Percentiles rank a stretch among this genome's conserved stretches.
phyloP scores from a whole-genome alignment of 306 rosid species.

The Dryas drummondii region DNA sequence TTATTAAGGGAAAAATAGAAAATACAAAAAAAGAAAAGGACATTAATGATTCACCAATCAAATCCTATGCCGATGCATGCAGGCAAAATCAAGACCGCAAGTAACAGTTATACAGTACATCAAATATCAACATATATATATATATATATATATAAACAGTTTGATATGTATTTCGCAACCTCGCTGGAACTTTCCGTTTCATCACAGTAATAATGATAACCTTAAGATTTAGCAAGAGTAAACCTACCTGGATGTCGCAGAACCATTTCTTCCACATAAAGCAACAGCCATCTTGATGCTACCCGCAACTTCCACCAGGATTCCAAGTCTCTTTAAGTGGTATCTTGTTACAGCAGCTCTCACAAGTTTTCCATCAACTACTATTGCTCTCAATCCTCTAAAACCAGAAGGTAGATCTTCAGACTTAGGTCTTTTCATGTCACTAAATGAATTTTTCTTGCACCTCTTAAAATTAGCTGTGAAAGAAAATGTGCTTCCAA shows the following conservation, averaged over 20 bases:
- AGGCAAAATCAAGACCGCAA: neutral
- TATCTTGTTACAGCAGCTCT: slow-evolving; percentile 92
- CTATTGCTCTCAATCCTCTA: slow-evolving; percentile 76
- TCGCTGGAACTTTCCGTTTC: too few species aligned
- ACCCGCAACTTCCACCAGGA: slow-evolving; percentile 58
- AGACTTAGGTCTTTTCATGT: slow-evolving; percentile 56
- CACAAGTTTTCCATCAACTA: slow-evolving; percentile 87
- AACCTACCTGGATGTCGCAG: slow-evolving; percentile 57
- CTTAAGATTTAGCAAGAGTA: neutral
- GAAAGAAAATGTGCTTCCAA: slow-evolving; percentile 95
- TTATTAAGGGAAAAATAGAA: neutral
- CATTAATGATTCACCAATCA: neutral
- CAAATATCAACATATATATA: neutral
- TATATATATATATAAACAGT: too few species aligned
- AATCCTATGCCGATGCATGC: neutral
- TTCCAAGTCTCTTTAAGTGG: slow-evolving; percentile 94
- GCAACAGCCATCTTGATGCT: slow-evolving; percentile 57
- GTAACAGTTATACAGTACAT: neutral
- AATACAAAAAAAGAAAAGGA: too few species aligned
- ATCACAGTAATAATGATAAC: neutral
- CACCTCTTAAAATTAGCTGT: slow-evolving; percentile 62
- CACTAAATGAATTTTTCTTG: slow-evolving; percentile 48
- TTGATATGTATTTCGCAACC: too few species aligned
- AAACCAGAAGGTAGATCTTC: slow-evolving; percentile 83
- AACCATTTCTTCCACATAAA: slow-evolving; percentile 61